A percentile compares a stretch with the other conserved stretches of the same genome.
Conservation (phyloP, 768 basidiomycete species). For the Russula brevipes region DNA sequence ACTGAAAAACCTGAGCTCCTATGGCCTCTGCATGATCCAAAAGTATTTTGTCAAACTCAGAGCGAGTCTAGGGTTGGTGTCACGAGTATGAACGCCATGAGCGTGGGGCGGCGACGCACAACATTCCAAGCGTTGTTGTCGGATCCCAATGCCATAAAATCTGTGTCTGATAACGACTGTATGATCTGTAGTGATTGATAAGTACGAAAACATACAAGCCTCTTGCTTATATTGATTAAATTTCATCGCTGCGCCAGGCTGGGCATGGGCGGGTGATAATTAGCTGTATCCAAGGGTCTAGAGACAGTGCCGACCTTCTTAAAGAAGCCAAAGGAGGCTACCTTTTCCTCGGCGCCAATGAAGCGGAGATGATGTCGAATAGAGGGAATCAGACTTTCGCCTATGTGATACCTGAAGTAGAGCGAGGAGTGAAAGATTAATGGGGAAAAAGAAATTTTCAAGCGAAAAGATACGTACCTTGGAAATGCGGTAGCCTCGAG, state of each 20-base stretch:
- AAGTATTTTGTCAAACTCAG: slow-evolving; percentile 55
- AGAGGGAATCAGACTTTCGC: slow-evolving; percentile 48
- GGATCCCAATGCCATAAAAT: slow-evolving; percentile 49
- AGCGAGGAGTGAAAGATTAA: not conserved
- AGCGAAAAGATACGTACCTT: slow-evolving; percentile 34
- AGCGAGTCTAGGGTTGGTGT: slow-evolving; percentile 40
- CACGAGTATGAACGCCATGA: not conserved
- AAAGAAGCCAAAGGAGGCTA: slow-evolving; percentile 41
- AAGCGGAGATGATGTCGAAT: slow-evolving; percentile 48
- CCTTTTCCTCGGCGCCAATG: slow-evolving; percentile 45
- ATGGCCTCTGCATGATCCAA: slow-evolving; percentile 47
- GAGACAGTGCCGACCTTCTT: slow-evolving; percentile 37
- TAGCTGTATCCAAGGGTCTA: not conserved
- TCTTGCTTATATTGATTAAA: slow-evolving; percentile 51
- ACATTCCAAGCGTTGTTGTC: slow-evolving; percentile 58
- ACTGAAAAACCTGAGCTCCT: slow-evolving; percentile 49
- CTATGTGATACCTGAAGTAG: slow-evolving; percentile 41
- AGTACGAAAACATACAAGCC: slow-evolving; percentile 42
- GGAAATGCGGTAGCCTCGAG: slow-evolving; percentile 55
- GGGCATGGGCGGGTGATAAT: not conserved
- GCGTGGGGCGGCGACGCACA: slow-evolving; percentile 33
- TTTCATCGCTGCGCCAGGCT: slow-evolving; percentile 62
- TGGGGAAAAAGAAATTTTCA: not conserved
- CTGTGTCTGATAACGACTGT: slow-evolving; percentile 41
- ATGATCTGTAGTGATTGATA: not conserved